A percentile compares a stretch with the other conserved stretches of the same genome.
Evolutionary conservation across 1,284 basidiomycete genomes (phyloP).

Genomic region (Phellinidium pouzarii): DNA sequence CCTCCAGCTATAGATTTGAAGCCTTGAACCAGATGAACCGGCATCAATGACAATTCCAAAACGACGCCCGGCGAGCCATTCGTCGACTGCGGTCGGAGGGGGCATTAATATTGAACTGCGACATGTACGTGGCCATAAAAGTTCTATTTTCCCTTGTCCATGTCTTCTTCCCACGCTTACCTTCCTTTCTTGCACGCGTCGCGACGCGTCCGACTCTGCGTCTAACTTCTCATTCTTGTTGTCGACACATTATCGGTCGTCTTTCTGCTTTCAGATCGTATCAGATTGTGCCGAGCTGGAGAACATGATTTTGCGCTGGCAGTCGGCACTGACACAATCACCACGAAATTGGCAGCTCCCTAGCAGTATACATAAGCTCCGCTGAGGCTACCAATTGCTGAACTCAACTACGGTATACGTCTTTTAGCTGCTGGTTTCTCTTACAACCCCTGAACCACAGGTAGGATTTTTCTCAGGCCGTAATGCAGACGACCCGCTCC

Average conservation of each 20-base stretch:
- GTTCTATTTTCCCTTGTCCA: neutral
- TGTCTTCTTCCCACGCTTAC: neutral
- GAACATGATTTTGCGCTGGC: no score
- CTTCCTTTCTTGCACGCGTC: neutral
- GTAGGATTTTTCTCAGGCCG: neutral
- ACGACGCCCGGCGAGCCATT: constrained; percentile 72
- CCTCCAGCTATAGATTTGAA: constrained; percentile 97
- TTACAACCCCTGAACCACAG: neutral
- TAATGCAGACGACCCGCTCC: neutral
- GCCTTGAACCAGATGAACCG: constrained; percentile 91
- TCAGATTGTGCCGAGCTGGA: no score
- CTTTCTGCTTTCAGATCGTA: no score
- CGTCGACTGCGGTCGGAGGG: constrained; percentile 57
- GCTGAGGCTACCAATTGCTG: no score
- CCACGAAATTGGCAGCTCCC: no score
- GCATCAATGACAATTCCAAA: constrained; percentile 98
- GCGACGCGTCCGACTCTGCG: neutral
- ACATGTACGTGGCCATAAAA: neutral
- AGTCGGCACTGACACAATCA: no score
- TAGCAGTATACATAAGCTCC: no score
- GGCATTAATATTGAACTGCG: constrained; percentile 43
- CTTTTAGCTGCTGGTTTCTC: no score
- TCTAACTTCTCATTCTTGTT: no score
- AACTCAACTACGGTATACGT: no score
- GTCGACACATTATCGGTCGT: no score